Conservation (phyloP, 2,329 filamentous ascomycete species). For the Tricladium varicosporioides region DNA sequence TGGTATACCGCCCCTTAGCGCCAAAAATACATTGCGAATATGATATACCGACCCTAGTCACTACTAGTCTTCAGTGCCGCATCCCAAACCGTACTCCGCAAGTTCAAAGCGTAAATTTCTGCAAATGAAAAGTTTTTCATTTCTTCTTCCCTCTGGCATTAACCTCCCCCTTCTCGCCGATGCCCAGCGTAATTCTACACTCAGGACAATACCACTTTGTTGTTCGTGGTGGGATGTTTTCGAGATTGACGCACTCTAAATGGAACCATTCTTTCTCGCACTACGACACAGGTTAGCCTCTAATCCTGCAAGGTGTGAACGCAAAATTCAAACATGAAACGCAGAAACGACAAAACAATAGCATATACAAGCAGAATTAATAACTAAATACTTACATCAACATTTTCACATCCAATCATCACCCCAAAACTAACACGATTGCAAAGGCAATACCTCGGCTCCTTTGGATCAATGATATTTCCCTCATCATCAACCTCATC, state of each 20-base stretch:
- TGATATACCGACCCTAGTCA: no score
- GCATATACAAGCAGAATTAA: not conserved
- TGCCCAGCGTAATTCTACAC: constrained; percentile 62
- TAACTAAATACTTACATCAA: constrained; percentile 56
- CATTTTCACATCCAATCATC: constrained; percentile 82
- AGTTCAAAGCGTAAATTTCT: no score
- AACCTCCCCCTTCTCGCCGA: constrained; percentile 62
- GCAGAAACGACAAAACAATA: not conserved
- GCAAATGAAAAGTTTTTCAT: constrained; percentile 13
- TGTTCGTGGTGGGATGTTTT: constrained; percentile 65
- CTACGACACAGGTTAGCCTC: constrained; percentile 37
- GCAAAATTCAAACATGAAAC: not conserved
- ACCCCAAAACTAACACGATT: constrained; percentile 77
- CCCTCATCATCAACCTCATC: constrained; percentile 67
- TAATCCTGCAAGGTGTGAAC: not conserved
- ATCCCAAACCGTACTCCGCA: no score
- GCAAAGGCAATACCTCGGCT: constrained; percentile 75
- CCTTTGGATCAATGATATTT: constrained; percentile 70
- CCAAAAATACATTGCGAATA: no score
- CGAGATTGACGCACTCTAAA: constrained; percentile 70
- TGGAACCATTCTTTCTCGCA: constrained; percentile 88
- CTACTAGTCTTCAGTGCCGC: no score
- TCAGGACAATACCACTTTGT: constrained; percentile 85
- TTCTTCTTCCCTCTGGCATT: constrained; percentile 39
- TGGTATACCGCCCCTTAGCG: no score